Conservation (phyloP, 2,329 filamentous ascomycete genomes). For the Colletotrichum orbiculare region DNA sequence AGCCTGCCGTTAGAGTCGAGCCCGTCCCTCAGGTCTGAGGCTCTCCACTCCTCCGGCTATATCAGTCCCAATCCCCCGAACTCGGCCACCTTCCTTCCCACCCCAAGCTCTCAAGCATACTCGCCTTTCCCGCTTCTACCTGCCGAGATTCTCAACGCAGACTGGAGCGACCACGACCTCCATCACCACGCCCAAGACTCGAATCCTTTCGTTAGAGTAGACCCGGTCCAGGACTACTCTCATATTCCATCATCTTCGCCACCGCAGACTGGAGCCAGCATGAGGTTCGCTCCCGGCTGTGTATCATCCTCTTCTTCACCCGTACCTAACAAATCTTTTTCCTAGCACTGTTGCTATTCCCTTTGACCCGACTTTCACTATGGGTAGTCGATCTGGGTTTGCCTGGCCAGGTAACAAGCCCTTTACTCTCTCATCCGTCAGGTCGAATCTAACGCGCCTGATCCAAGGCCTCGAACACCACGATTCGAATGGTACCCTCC, state of each 20-base stretch:
- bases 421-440: not conserved
- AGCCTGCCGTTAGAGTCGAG: constrained; percentile 38
- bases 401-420: constrained; percentile 59
- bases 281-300: constrained; percentile 48
- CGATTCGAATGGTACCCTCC: constrained; percentile 41
- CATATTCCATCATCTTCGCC: constrained; percentile 35
- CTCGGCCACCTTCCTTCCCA: constrained; percentile 41
- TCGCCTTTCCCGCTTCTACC: constrained; percentile 44
- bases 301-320: constrained; percentile 35
- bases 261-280: constrained; percentile 42
- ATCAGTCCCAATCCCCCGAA: constrained; percentile 41
- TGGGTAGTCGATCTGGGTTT: constrained; percentile 62
- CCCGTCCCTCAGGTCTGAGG: constrained; percentile 41
- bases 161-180: constrained; percentile 45
- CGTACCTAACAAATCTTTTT: constrained; percentile 25
- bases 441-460: constrained; percentile 8
- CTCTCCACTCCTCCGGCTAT: constrained; percentile 42
- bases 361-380: constrained; percentile 62
- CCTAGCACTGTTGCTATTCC: constrained; percentile 60
- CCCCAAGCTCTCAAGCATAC: constrained; percentile 40
- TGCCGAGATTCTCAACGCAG: constrained; percentile 43
- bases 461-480: constrained; percentile 46
- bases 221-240: constrained; percentile 46
- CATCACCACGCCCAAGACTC: constrained; percentile 36
- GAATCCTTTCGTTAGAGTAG: constrained; percentile 47